Evolutionary conservation across 225 moss, liverwort and hornwort species (phyloP), one percentile per base, ranked within the genome.

Genomic region (Antitrichia curtipendula): DNA sequence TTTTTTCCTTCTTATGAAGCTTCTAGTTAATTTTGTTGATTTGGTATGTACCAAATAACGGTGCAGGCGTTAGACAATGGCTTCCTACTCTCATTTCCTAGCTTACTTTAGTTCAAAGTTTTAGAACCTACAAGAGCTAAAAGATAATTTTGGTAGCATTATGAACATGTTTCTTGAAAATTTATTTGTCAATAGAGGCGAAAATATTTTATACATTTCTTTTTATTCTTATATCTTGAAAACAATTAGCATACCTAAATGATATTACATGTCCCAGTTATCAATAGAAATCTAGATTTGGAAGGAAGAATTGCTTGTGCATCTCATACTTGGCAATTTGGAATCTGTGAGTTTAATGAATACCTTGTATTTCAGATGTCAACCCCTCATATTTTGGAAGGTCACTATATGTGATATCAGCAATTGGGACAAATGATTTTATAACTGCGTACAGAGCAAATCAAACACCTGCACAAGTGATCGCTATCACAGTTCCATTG

Each of bases 381-480:
- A 59, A 90, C 7, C 75, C 83, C n/a, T 88, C 36, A 10, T 90
- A 90, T 82, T 91, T 88, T 56, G 14, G 24, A 77, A 86, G 34
- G 54, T 61, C 80, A 11, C 68, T 91, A 41, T 91, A 90, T 36
- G 82, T 90, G 56, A 86, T 91, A 65, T 80, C 90, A 17, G 40
- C 79, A 28, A 90, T 91, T 10, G 89, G 91, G n/a, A 74, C 18
- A 47, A 91, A 91, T 80, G 91, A 91, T 83, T 90, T 91, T 75
- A 16, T 62, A 41, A 2, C 19, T 86, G 90, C 90, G 2, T 90
- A 47, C 32, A 68, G 32, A 38, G 28, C 14, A 18, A 83, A 83
- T 47, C 83, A 45, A 19, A 74, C 68, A 7, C 88, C 86, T 40
- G 14, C 75, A 24, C 80, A 75, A 87, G 80, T 61, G 7, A 91